Evolutionary conservation across 2,329 filamentous ascomycete genomes (phyloP).

Genomic region (Beauveria medogensis): DNA sequence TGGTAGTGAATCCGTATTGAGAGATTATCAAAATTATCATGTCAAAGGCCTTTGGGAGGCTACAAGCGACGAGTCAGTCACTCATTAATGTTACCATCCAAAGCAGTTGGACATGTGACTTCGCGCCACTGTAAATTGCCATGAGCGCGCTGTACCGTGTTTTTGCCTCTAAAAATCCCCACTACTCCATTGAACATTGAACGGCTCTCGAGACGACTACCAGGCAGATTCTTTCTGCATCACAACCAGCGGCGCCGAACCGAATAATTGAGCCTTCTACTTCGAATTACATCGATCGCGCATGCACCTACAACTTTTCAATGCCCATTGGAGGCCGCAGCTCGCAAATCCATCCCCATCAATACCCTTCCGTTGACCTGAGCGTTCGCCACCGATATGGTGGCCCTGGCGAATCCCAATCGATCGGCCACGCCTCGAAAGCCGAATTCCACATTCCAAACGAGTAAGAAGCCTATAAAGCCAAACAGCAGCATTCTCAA

Average conservation of each 20-base stretch:
- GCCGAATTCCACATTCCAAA: slow-evolving; percentile 15
- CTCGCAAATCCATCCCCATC: background rate
- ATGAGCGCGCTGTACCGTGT: slow-evolving; percentile 17
- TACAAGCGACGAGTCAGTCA: no score
- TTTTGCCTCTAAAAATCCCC: slow-evolving; percentile 2
- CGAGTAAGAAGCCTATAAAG: slow-evolving; percentile 29
- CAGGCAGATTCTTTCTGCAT: background rate
- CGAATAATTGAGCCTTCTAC: background rate
- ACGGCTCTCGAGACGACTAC: background rate
- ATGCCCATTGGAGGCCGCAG: background rate
- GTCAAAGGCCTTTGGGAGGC: no score
- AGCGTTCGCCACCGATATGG: slow-evolving; percentile 21
- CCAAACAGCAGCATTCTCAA: slow-evolving; percentile 61
- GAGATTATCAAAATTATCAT: no score
- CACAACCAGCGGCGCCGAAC: background rate
- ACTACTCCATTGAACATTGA: slow-evolving; percentile 9
- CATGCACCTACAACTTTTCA: background rate
- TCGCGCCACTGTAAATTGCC: slow-evolving; percentile 20
- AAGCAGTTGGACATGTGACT: slow-evolving; percentile 21
- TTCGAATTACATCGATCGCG: background rate
- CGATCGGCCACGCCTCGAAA: slow-evolving; percentile 27
- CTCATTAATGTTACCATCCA: background rate
- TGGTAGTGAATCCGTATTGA: no score
- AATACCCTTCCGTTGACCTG: background rate
- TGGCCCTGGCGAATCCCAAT: slow-evolving; percentile 24